phyloP scores from a whole-genome alignment of 2,329 filamentous ascomycete genomes.

The Hirsutella minnesotensis region DNA sequence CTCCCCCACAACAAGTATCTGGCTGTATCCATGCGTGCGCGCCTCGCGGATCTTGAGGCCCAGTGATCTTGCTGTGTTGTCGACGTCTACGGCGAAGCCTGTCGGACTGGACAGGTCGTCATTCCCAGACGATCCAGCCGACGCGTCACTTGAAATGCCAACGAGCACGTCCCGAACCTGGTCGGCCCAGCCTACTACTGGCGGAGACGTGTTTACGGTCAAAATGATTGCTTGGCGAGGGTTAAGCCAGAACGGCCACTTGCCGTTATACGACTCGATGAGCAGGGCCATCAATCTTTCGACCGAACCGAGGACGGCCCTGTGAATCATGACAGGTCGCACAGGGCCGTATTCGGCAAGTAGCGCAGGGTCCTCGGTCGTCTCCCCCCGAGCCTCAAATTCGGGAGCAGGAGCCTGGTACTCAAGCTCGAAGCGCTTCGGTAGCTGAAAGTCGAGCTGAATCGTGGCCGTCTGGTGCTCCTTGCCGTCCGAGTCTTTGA shows the following conservation, averaged over 20 bases:
- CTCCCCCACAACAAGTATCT: slow-evolving; percentile 62
- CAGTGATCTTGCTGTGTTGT: slow-evolving; percentile 49
- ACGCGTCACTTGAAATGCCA: slow-evolving; percentile 27
- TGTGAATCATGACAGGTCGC: slow-evolving; percentile 68
- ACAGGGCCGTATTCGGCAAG: slow-evolving; percentile 45
- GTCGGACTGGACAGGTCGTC: slow-evolving; percentile 42
- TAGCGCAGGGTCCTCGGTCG: slow-evolving; percentile 33
- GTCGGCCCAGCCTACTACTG: slow-evolving; percentile 38
- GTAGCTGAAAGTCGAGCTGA: slow-evolving; percentile 82
- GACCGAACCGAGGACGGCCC: slow-evolving; percentile 73
- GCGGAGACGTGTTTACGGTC: slow-evolving; percentile 52
- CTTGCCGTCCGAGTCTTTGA: slow-evolving; percentile 70
- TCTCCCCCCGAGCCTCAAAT: slow-evolving; percentile 40
- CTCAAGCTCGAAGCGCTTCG: slow-evolving; percentile 65
- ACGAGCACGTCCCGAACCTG: slow-evolving; percentile 36
- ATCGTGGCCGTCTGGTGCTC: slow-evolving; percentile 84
- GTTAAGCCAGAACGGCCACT: slow-evolving; percentile 82
- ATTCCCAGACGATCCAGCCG: slow-evolving; percentile 15
- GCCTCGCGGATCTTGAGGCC: slow-evolving; percentile 62
- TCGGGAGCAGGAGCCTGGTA: slow-evolving; percentile 61
- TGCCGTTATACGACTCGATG: slow-evolving; percentile 70
- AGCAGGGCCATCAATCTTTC: slow-evolving; percentile 77
- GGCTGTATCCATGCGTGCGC: slow-evolving; percentile 58
- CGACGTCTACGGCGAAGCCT: slow-evolving; percentile 56
- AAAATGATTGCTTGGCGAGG: slow-evolving; percentile 67